phyloP scores from a whole-genome alignment of 495 filamentous ascomycete genomes.

The Neurospora tetraspora region DNA sequence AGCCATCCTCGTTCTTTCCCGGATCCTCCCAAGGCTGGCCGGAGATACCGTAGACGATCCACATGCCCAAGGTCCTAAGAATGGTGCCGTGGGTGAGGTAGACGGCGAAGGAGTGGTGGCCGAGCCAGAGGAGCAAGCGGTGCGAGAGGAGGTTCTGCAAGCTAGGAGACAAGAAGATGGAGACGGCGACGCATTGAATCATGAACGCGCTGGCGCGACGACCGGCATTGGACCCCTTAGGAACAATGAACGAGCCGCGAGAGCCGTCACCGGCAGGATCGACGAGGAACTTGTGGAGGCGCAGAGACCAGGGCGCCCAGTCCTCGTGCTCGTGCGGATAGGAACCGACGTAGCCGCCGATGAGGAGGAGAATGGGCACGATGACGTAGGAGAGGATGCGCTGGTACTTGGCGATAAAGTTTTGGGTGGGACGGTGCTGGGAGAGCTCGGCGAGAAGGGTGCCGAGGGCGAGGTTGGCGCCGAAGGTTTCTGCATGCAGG shows the following conservation, averaged over 20 bases:
- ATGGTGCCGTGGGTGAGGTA: conserved; percentile 58
- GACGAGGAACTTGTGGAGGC: conserved; percentile 27
- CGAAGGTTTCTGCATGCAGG: conserved; percentile 37
- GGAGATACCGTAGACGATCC: conserved; percentile 53
- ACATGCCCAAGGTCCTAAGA: conserved; percentile 49
- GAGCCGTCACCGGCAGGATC: conserved; percentile 14
- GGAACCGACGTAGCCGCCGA: conserved; percentile 46
- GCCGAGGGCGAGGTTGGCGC: conserved; percentile 51
- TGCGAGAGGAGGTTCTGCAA: conserved; percentile 47
- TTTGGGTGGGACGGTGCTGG: conserved; percentile 41
- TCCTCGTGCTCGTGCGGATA: conserved; percentile 52
- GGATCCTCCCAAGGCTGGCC: conserved; percentile 35
- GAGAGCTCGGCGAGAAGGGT: conserved; percentile 52
- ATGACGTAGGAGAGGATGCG: conserved; percentile 37
- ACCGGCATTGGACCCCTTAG: conserved; percentile 39
- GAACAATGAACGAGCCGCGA: conserved; percentile 44
- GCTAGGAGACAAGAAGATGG: conserved; percentile 45
- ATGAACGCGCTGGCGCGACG: conserved; percentile 44
- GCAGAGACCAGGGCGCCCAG: conserved; percentile 46
- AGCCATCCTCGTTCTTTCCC: conserved; percentile 21
- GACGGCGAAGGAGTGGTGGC: conserved; percentile 57
- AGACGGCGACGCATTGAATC: conserved; percentile 42
- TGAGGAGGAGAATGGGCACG: conserved; percentile 30
- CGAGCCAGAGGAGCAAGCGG: conserved; percentile 51
- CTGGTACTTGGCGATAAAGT: conserved; percentile 38